Base-by-base conservation (phyloP, 768 basidiomycete species). In the Collybia sordida region DNA sequence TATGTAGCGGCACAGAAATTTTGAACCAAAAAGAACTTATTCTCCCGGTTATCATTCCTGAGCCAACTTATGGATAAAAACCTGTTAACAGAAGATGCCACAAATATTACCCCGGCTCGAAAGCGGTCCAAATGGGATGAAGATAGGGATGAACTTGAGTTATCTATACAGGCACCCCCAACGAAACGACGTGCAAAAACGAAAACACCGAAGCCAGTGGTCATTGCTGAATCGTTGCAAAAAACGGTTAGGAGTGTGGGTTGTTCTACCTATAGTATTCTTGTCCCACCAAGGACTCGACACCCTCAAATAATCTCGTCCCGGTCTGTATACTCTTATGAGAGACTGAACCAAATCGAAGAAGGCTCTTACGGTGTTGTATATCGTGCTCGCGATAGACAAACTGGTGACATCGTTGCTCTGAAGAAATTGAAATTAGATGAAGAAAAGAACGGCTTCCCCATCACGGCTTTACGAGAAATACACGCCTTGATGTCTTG, bases 301-400 rank as follows among this genome's bases (percentile, higher is more conserved):
- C 90, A 98, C 65, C 94, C 94, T 24, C 74, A 84, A 1, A 82
- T 98, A 19, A 70, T 79, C 35, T 84, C 95, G 1, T 95, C 96
- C 21, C 88, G 96, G 19, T 95, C 93, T 4, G 96, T 98, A 1
- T 96, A 93, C 69, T 84, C 80, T 58, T 98, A 98, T 65, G 95
- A 98, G 59, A 77, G 90, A 36, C 75, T 99, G 47, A 99, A 99
- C 66, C 92, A 97, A 59, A 99, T 99, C 59, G 97, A 98, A 69
- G 97, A 99, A 70, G 97, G 97, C 4, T 93, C 92, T 0, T 99
- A 99, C 58, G 97, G 97, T 15, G 85, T 98, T 34, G 97, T 99
- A 14, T 98, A 93, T 55, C 85, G 97, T n/a, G 97, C 97, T 18
- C 78, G 83, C 58, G 96, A 98, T 71, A 96, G 92, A 65, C 81